Conservation (phyloP, 2,329 filamentous ascomycete species). For the Rhynchosporium agropyri region DNA sequence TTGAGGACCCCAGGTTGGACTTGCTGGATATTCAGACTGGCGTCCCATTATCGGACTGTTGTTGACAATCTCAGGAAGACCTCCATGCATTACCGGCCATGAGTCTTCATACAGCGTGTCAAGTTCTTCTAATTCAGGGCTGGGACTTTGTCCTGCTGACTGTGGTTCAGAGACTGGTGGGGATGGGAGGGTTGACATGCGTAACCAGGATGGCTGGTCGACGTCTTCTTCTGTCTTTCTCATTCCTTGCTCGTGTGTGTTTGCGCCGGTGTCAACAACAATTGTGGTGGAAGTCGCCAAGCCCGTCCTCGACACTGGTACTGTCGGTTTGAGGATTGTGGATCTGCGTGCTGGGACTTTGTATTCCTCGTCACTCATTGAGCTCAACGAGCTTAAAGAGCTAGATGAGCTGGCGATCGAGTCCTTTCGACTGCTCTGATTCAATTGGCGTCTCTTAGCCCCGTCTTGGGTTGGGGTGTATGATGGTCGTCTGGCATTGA, state of each 20-base stretch:
- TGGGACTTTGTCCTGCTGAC: slow-evolving; percentile 23
- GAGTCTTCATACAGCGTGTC: slow-evolving; percentile 41
- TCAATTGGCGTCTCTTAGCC: slow-evolving; percentile 33
- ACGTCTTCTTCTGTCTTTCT: slow-evolving; percentile 16
- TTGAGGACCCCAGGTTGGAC: slow-evolving; percentile 37
- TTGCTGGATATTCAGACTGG: slow-evolving; percentile 36
- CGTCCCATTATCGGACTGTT: slow-evolving; percentile 27
- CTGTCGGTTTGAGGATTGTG: slow-evolving; percentile 24
- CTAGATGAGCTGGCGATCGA: slow-evolving; percentile 14
- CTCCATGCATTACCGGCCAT: slow-evolving; percentile 33
- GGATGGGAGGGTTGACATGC: slow-evolving; percentile 34
- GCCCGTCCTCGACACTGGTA: slow-evolving; percentile 33
- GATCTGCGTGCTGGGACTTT: neutral
- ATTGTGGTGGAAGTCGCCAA: slow-evolving; percentile 34
- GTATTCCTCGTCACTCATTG: slow-evolving; percentile 6
- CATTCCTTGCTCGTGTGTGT: slow-evolving; percentile 5
- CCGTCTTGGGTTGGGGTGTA: slow-evolving; percentile 37
- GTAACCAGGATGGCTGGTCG: slow-evolving; percentile 29
- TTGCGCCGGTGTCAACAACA: slow-evolving; percentile 29
- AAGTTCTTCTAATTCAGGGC: slow-evolving; percentile 29
- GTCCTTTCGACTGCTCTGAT: slow-evolving; percentile 28
- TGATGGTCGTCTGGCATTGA: slow-evolving; percentile 47
- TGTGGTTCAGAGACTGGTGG: slow-evolving; percentile 35
- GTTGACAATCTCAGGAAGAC: slow-evolving; percentile 31
- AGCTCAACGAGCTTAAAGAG: slow-evolving; percentile 3